Percentiles rank a stretch among this genome's conserved stretches.
Conservation (phyloP, 108 stramenopile genomes). For the Stephanodiscus minutulus region DNA sequence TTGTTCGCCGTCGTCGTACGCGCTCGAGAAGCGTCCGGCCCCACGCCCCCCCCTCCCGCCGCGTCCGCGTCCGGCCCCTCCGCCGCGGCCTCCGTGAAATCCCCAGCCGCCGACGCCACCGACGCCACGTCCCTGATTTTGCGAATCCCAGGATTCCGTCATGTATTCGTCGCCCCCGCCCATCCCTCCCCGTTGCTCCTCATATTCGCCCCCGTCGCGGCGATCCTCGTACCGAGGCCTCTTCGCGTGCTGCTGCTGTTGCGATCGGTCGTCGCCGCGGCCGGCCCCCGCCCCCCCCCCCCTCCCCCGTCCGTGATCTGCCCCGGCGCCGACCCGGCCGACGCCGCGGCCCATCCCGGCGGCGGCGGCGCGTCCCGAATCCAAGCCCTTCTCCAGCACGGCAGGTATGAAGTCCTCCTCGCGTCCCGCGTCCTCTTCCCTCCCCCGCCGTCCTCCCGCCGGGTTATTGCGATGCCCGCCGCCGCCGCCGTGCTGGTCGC, state of each 20-base stretch:
- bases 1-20: conserved; percentile 6
- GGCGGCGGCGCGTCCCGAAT: conserved; percentile 6
- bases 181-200: background rate
- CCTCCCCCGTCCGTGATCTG: conserved; percentile 25
- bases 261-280: background rate
- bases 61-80: conserved; percentile 26
- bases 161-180: background rate
- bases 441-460: conserved; percentile 17
- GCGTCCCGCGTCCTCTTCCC: conserved; percentile 12
- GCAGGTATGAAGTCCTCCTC: conserved; percentile 24
- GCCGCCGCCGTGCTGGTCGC: conserved; percentile 3
- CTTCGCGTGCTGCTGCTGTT: conserved; percentile 1
- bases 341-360: conserved; percentile 2
- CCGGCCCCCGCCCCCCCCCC: conserved; percentile 5
- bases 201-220: too few species aligned
- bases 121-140: conserved; percentile 17
- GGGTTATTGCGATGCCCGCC: conserved; percentile 1
- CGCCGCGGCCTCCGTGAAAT: conserved; percentile 24
- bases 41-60: conserved; percentile 25
- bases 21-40: background rate
- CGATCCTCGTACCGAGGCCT: conserved; percentile 24
- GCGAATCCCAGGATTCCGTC: background rate
- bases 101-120: conserved; percentile 14
- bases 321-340: background rate
- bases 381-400: conserved; percentile 3